A percentile compares a stretch with the other conserved stretches of the same genome.
Conservation (phyloP, 257 asterid species). For the Capsicum rhomboideum region DNA sequence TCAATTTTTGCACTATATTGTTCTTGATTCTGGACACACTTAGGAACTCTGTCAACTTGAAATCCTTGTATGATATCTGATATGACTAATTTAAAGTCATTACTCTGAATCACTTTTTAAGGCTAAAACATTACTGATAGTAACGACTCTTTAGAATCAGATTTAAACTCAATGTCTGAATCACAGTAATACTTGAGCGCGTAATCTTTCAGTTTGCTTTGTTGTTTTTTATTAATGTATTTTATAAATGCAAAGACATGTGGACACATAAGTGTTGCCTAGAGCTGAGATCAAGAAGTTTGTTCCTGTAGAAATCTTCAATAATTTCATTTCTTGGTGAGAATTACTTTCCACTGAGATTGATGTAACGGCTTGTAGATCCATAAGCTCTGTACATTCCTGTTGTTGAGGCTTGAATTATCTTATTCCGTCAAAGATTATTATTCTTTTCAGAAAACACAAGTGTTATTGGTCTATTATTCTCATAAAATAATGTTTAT, state of each 20-base stretch:
- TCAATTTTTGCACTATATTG: too few species aligned
- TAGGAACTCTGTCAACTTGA: too few species aligned
- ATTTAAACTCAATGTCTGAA: too few species aligned
- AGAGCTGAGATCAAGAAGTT: not conserved
- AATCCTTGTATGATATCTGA: too few species aligned
- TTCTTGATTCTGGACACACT: too few species aligned
- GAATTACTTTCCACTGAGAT: not conserved
- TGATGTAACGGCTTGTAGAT: not conserved
- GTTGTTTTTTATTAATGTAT: too few species aligned
- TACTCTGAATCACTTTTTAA: too few species aligned
- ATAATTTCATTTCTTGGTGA: not conserved
- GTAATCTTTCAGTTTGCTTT: too few species aligned
- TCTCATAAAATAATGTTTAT: not conserved
- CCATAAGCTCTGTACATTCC: not conserved
- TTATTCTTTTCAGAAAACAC: not conserved
- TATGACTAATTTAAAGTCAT: too few species aligned
- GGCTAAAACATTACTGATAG: too few species aligned
- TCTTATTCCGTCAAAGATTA: not conserved
- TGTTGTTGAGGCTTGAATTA: not conserved
- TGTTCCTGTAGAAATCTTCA: not conserved
- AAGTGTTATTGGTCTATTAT: not conserved
- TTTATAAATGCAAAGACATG: constrained; percentile 75
- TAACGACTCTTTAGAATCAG: too few species aligned
- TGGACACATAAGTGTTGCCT: constrained; percentile 36
- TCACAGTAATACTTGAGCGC: too few species aligned